Conservation (phyloP, 768 basidiomycete species). For the Cystofilobasidium macerans region DNA sequence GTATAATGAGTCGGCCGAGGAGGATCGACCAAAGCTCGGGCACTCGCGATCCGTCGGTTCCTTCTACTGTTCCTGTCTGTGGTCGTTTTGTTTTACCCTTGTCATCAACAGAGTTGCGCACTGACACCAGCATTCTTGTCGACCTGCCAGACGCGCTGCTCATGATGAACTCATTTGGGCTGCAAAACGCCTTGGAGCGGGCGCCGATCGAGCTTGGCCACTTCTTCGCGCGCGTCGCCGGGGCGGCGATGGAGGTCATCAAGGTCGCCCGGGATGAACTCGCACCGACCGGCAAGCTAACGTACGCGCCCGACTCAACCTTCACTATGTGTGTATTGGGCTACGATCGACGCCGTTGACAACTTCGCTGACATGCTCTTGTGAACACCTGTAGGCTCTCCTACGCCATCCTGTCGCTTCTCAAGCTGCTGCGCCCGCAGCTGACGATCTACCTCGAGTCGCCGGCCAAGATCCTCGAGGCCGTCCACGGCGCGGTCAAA, state of each 20-base stretch:
- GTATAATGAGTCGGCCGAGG: not conserved
- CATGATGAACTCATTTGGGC: conserved; percentile 87
- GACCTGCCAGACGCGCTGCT: conserved; percentile 46
- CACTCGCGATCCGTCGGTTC: conserved; percentile 11
- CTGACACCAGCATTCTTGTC: not conserved
- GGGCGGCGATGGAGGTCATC: conserved; percentile 33
- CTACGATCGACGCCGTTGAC: no score
- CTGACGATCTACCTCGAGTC: conserved; percentile 43
- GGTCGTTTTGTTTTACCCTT: not conserved
- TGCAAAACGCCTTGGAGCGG: conserved; percentile 82
- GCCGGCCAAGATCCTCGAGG: conserved; percentile 43
- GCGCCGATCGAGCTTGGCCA: conserved; percentile 34
- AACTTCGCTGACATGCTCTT: not conserved
- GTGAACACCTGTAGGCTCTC: not conserved
- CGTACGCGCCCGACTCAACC: conserved; percentile 24
- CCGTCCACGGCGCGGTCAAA: conserved; percentile 71
- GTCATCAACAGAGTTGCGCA: not conserved
- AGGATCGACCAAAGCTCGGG: not conserved
- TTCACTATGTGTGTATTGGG: conserved; percentile 22
- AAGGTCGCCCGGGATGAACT: conserved; percentile 21
- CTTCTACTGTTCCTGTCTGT: conserved; percentile 24
- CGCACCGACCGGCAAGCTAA: conserved; percentile 15
- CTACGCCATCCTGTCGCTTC: conserved; percentile 54
- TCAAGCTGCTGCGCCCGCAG: conserved; percentile 82
- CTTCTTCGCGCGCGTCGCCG: conserved; percentile 37